Percentiles rank a stretch among this genome's conserved stretches.
These are phyloP conservation scores for Voacanga thouarsii DNA, from an alignment of 257 asterid genomes.

Conservation along the genomic window DNA sequence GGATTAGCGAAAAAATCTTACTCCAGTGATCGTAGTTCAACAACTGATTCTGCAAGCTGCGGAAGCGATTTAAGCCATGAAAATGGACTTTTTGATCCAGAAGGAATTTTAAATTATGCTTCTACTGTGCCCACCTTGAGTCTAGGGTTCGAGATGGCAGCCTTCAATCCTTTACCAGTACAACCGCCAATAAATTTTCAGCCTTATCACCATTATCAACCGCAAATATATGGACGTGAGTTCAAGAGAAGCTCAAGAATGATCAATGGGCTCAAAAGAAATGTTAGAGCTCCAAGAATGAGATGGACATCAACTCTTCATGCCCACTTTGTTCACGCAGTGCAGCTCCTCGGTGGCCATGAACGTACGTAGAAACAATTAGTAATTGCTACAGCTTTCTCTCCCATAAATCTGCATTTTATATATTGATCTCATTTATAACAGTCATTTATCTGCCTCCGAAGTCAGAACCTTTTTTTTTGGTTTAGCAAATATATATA, in stretches of 20 bases:
- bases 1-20: slow-evolving; percentile 10
- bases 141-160: slow-evolving; percentile 39
- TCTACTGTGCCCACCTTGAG: slow-evolving; percentile 39
- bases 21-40: slow-evolving; percentile 29
- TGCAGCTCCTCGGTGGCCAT: slow-evolving; percentile 88
- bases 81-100: slow-evolving; percentile 24
- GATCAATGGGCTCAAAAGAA: slow-evolving; percentile 35
- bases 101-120: slow-evolving; percentile 14
- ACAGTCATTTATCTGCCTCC: background rate
- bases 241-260: slow-evolving; percentile 52
- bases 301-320: slow-evolving; percentile 92
- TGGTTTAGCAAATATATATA: background rate
- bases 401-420: slow-evolving; percentile 61
- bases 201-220: slow-evolving; percentile 30
- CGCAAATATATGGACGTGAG: slow-evolving; percentile 43
- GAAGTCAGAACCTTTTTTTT: background rate
- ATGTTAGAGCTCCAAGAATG: slow-evolving; percentile 80
- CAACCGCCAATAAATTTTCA: slow-evolving; percentile 27
- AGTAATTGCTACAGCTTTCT: slow-evolving; percentile 59
- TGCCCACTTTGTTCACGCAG: slow-evolving; percentile 87
- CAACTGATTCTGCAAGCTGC: slow-evolving; percentile 58
- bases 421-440: background rate
- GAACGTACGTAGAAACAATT: slow-evolving; percentile 42
- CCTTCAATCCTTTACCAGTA: slow-evolving; percentile 1
- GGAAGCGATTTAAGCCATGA: slow-evolving; percentile 77